Evolutionary conservation across 768 basidiomycete genomes (phyloP).

Genomic region (Psilocybe azurescens): DNA sequence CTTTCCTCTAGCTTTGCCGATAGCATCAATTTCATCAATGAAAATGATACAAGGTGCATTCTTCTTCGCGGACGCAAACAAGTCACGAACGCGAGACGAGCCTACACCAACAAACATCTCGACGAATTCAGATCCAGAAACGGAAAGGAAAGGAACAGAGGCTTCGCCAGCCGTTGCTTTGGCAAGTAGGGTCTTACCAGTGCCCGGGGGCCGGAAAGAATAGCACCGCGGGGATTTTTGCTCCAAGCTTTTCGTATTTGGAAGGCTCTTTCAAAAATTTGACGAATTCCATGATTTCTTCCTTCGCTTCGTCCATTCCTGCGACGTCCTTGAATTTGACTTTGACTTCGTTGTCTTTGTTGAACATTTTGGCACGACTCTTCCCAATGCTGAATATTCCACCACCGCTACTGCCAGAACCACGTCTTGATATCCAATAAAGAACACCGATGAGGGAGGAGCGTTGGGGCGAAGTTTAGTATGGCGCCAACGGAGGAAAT

Average conservation of each 20-base stretch:
- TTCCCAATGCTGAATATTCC: constrained; percentile 98
- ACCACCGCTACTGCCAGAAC: constrained; percentile 69
- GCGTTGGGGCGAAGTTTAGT: constrained; percentile 93
- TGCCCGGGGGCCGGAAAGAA: constrained; percentile 97
- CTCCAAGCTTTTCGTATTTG: constrained; percentile 94
- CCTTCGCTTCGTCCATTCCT: constrained; percentile 99
- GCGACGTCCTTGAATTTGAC: constrained; percentile 97
- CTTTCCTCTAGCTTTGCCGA: constrained; percentile 90
- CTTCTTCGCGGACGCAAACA: constrained; percentile 97
- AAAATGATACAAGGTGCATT: constrained; percentile 99
- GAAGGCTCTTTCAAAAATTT: constrained; percentile 97
- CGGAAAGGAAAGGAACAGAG: constrained; percentile 96
- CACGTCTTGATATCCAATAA: constrained; percentile 84
- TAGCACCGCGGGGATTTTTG: constrained; percentile 96
- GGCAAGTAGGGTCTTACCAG: constrained; percentile 96
- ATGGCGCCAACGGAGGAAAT: constrained; percentile 82
- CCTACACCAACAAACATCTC: constrained; percentile 99
- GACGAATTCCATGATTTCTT: constrained; percentile 99
- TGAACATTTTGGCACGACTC: constrained; percentile 92
- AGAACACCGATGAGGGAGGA: constrained; percentile 91
- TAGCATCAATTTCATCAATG: constrained; percentile 99
- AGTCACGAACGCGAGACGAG: constrained; percentile 94
- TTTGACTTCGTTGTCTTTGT: constrained; percentile 94
- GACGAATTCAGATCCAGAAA: constrained; percentile 98
- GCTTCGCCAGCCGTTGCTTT: constrained; percentile 99